Evolutionary conservation across 495 filamentous ascomycete genomes (phyloP).

Genomic region (Talaromyces proteolyticus): DNA sequence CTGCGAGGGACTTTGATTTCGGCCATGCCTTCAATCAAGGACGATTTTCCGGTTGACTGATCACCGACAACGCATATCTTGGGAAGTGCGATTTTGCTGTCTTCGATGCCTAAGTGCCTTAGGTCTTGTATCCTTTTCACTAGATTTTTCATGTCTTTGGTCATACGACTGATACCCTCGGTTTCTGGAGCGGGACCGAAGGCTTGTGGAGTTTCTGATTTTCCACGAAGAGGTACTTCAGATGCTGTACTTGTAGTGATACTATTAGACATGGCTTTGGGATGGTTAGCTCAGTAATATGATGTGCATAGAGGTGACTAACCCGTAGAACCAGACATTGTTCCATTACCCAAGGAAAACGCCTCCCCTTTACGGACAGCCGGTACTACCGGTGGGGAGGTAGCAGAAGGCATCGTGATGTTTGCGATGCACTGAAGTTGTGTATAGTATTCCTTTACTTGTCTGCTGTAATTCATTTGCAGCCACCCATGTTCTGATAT

Average conservation of each 20-base stretch:
- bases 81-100: slow-evolving; percentile 56
- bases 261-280: neutral
- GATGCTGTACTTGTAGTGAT: neutral
- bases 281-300: neutral
- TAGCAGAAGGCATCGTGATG: neutral
- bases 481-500: neutral
- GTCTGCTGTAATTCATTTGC: neutral
- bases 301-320: too few species aligned
- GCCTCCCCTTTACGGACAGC: neutral
- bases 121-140: slow-evolving; percentile 42
- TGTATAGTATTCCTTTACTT: neutral
- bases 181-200: neutral
- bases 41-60: slow-evolving; percentile 75
- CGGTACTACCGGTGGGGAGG: neutral
- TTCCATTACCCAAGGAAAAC: neutral
- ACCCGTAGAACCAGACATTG: too few species aligned
- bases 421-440: too few species aligned
- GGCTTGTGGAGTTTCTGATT: neutral
- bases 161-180: slow-evolving; percentile 23
- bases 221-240: neutral
- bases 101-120: slow-evolving; percentile 42
- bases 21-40: slow-evolving; percentile 72
- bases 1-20: slow-evolving; percentile 70
- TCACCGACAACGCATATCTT: slow-evolving; percentile 78
- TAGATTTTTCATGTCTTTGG: slow-evolving; percentile 32